Percentiles rank a stretch among this genome's conserved stretches.
phyloP scores from a whole-genome alignment of 306 rosid species.

The Luffa acutangula region DNA sequence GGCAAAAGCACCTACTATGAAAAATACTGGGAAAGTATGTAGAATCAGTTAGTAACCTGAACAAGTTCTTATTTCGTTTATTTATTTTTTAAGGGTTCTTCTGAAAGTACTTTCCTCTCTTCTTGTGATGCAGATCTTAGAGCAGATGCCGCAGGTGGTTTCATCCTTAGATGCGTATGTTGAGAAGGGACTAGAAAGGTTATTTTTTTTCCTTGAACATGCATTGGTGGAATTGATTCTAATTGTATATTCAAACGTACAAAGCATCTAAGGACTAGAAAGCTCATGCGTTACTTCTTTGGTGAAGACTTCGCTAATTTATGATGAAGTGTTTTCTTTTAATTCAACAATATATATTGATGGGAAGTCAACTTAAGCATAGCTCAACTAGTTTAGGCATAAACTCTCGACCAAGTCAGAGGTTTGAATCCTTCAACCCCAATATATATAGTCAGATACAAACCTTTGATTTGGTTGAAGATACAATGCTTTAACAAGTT shows the following conservation, averaged over 20 bases:
- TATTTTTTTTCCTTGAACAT: neutral
- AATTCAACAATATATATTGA: too few relatives aligned
- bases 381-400: too few relatives aligned
- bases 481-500: too few relatives aligned
- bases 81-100: neutral
- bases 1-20: slow-evolving; percentile 50
- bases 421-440: too few relatives aligned
- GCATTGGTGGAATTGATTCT: neutral
- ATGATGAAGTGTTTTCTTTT: neutral
- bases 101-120: neutral
- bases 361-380: too few relatives aligned
- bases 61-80: slow-evolving; percentile 4
- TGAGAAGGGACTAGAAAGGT: slow-evolving; percentile 80
- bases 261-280: neutral
- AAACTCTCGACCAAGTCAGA: too few relatives aligned
- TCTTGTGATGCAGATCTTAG: slow-evolving; percentile 48
- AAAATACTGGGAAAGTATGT: slow-evolving; percentile 72
- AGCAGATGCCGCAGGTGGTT: slow-evolving; percentile 77
- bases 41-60: neutral
- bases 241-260: neutral
- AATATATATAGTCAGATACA: too few relatives aligned
- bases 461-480: too few relatives aligned
- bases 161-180: slow-evolving; percentile 73
- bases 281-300: neutral
- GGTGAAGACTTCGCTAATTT: neutral